These are phyloP conservation scores for Elaeagnus macrophylla DNA, from an alignment of 306 rosid genomes.

Conservation along the genomic window DNA sequence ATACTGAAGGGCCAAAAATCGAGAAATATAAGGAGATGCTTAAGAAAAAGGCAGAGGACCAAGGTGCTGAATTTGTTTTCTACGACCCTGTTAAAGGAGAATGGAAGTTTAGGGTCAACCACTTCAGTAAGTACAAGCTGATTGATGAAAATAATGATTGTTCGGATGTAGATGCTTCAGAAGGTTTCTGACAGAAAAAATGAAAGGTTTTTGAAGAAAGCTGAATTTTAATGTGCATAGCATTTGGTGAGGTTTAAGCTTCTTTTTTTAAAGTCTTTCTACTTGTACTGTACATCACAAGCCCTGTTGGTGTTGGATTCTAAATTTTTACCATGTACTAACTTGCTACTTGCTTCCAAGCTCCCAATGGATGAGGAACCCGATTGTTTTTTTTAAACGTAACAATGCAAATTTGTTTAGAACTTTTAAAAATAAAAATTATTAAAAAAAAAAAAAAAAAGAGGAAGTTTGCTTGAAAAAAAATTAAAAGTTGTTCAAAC, in stretches of 20 bases:
- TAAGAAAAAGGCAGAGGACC: constrained; percentile 84
- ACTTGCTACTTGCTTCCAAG: too few species aligned
- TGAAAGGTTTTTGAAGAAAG: background rate
- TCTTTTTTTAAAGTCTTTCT: background rate
- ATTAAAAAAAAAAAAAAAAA: too few species aligned
- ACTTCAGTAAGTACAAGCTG: constrained; percentile 63
- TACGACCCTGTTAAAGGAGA: constrained; percentile 71
- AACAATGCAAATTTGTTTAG: too few species aligned
- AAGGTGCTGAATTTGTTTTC: constrained; percentile 83
- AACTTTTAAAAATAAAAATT: too few species aligned
- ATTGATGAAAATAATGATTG: constrained; percentile 22
- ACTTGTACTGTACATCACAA: background rate
- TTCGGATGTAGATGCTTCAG: constrained; percentile 17
- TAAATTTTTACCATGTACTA: background rate
- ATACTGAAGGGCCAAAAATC: constrained; percentile 62
- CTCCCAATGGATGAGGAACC: too few species aligned
- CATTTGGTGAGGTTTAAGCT: constrained; percentile 2
- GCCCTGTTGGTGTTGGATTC: background rate
- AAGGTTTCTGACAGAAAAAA: background rate
- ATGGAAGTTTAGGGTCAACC: constrained; percentile 86
- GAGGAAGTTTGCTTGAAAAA: too few species aligned
- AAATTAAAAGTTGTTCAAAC: too few species aligned
- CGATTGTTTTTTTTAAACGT: too few species aligned
- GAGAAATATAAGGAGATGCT: constrained; percentile 88
- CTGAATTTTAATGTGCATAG: constrained; percentile 10